Conservation (phyloP, 176 grass and related monocot genomes). For the Saccharum officinarum region DNA sequence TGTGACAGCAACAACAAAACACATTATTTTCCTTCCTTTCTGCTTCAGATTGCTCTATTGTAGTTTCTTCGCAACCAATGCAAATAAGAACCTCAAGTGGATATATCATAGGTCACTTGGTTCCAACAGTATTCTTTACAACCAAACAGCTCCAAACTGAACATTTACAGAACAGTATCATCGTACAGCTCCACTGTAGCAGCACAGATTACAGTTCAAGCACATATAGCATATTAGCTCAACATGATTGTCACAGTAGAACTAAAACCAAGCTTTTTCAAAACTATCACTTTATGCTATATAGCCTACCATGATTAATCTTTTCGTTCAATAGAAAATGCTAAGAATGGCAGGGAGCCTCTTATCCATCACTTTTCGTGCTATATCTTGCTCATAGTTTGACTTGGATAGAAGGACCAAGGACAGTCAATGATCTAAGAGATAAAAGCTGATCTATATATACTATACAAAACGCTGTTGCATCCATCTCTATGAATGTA, state of each 20-base stretch:
- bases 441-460: not conserved
- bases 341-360: not conserved
- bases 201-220: not conserved
- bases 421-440: not conserved
- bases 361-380: not conserved
- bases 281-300: not conserved
- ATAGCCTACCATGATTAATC: not conserved
- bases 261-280: slow-evolving; percentile 11
- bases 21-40: not conserved
- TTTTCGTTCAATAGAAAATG: not conserved
- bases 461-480: not conserved
- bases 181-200: not conserved
- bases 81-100: not conserved
- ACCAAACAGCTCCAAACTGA: not conserved
- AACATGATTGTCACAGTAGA: slow-evolving; percentile 2
- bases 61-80: not conserved
- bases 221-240: not conserved
- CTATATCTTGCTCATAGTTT: not conserved
- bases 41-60: not conserved
- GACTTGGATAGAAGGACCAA: slow-evolving; percentile 23
- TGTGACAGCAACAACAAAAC: not conserved
- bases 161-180: not conserved
- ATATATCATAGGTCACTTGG: not conserved
- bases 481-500: not conserved
- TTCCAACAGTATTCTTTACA: not conserved